These are phyloP conservation scores for Rubroboletus satanas DNA, from an alignment of 768 basidiomycete genomes.

Conservation along the genomic window DNA sequence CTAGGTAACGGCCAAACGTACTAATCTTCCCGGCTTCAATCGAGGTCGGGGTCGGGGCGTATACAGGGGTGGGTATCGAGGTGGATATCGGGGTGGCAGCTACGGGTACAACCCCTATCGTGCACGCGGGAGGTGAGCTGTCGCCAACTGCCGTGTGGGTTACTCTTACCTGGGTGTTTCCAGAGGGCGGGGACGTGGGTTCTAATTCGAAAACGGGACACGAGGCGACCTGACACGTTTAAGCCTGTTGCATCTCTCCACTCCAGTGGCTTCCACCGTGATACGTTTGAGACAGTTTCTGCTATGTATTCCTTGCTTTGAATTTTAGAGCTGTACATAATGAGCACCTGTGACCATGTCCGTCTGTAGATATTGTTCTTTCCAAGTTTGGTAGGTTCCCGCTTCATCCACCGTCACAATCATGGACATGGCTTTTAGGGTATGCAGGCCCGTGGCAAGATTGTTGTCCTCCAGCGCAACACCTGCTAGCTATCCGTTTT, in stretches of 20 bases:
- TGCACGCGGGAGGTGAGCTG: conserved; percentile 69
- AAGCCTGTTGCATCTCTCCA: conserved; percentile 5
- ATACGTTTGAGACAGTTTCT: conserved; percentile 19
- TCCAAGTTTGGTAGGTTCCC: conserved; percentile 13
- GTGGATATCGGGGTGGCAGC: conserved; percentile 56
- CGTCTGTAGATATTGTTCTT: background rate
- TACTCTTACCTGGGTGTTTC: conserved; percentile 5
- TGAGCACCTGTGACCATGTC: conserved; percentile 2
- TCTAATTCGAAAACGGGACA: conserved; percentile 25
- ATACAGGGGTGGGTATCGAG: conserved; percentile 59
- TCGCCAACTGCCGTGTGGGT: conserved; percentile 7
- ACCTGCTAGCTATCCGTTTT: conserved; percentile 58
- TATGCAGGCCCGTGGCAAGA: conserved; percentile 16
- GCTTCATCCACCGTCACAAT: background rate
- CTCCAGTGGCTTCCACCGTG: conserved; percentile 7
- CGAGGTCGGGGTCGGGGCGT: conserved; percentile 75
- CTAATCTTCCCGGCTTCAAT: conserved; percentile 91
- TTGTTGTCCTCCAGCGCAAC: conserved; percentile 22
- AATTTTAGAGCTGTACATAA: conserved; percentile 31
- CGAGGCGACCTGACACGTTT: conserved; percentile 17
- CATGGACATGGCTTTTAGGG: conserved; percentile 9
- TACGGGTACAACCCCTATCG: conserved; percentile 52
- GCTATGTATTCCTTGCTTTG: conserved; percentile 28
- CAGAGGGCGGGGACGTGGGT: conserved; percentile 78
- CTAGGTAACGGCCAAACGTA: conserved; percentile 92